Evolutionary conservation across 83 land plant species (phyloP).

Genomic region (Picea mariana): DNA sequence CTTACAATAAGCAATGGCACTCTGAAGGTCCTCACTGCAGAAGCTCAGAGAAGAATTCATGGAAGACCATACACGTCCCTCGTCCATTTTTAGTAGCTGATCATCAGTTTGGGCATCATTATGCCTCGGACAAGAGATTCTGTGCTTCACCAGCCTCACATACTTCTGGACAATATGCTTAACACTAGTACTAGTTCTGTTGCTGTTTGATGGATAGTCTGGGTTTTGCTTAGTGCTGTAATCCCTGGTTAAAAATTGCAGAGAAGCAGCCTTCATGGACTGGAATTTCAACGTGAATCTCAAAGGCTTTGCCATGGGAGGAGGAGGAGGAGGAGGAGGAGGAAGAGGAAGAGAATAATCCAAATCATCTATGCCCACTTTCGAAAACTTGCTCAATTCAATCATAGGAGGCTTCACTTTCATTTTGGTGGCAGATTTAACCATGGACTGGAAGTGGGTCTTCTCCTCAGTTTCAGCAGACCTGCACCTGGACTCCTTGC

Average conservation of each 20-base stretch:
- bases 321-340: slow-evolving; percentile 2
- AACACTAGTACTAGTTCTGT: not conserved
- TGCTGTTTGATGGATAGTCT: not conserved
- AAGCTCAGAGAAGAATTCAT: slow-evolving; percentile 1
- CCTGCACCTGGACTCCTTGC: not conserved
- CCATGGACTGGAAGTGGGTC: not conserved
- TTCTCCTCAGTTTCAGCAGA: not conserved
- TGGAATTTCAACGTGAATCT: not conserved
- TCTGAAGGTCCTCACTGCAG: not conserved
- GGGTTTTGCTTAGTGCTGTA: not conserved
- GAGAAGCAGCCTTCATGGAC: slow-evolving; percentile 1
- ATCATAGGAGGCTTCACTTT: not conserved
- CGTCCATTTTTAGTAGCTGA: not conserved
- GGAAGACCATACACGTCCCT: not conserved
- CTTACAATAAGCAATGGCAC: slow-evolving; percentile 13
- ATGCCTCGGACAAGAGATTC: slow-evolving; percentile 5
- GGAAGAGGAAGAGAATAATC: not conserved
- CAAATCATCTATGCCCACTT: slow-evolving; percentile 10
- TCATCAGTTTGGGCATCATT: not conserved
- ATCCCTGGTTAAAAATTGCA: not conserved
- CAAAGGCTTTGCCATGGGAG: not conserved
- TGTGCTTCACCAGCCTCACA: slow-evolving; percentile 9
- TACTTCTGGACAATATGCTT: slow-evolving; percentile 2
- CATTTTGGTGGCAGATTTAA: slow-evolving; percentile 11
- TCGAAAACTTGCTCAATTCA: slow-evolving; percentile 4